Conservation (phyloP, 345 rosid species). For the Murraya paniculata region DNA sequence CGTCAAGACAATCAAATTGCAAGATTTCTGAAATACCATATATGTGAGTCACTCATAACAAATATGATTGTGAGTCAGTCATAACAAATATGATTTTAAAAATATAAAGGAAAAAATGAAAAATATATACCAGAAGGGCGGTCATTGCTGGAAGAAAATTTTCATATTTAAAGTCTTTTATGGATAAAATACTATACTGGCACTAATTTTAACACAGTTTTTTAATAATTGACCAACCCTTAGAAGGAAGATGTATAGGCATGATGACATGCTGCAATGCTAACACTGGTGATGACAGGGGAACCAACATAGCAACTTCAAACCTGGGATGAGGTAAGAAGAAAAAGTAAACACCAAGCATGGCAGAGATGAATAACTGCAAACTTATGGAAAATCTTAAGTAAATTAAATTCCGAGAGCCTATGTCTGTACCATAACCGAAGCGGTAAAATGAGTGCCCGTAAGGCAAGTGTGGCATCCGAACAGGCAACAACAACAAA, state of each 20-base stretch:
- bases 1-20: not conserved
- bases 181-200: not conserved
- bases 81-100: not conserved
- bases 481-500: conserved; percentile 85
- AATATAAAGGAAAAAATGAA: not conserved
- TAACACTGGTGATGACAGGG: conserved; percentile 66
- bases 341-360: conserved; percentile 3
- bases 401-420: not conserved
- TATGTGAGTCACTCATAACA: not conserved
- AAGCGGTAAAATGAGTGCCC: conserved; percentile 80
- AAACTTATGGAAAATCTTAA: not conserved
- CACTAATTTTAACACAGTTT: not conserved
- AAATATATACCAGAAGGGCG: not conserved
- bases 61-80: not conserved
- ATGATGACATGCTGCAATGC: conserved; percentile 69
- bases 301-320: conserved; percentile 76
- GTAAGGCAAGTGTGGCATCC: conserved; percentile 80
- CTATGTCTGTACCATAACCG: conserved; percentile 67
- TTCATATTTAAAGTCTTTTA: not conserved
- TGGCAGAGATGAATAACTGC: not conserved
- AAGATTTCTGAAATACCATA: not conserved
- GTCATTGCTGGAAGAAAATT: not conserved
- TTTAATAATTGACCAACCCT: conserved; percentile 41
- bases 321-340: conserved; percentile 50
- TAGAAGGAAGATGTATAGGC: conserved; percentile 36